phyloP scores from a whole-genome alignment of 805 yeast species.

The Tetrapisispora fleetii region DNA sequence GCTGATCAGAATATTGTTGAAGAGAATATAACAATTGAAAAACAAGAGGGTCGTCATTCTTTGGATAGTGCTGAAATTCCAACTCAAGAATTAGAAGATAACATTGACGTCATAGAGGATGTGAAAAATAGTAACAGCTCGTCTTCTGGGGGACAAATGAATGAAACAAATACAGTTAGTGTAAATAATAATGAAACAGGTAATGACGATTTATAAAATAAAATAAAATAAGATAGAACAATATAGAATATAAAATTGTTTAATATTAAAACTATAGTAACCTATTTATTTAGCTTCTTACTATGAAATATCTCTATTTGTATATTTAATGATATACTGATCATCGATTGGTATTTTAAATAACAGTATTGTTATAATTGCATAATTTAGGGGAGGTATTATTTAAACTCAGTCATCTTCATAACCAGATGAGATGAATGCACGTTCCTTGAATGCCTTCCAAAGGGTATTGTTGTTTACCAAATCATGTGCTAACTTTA shows the following conservation, averaged over 20 bases:
- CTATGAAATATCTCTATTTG: too few relatives aligned
- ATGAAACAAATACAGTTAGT: background rate
- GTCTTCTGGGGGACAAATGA: background rate
- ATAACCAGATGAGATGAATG: conserved; percentile 58
- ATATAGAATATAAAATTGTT: too few relatives aligned
- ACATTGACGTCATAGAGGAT: background rate
- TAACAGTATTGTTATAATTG: background rate
- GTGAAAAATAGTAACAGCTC: background rate
- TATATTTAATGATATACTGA: too few relatives aligned
- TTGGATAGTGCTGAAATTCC: background rate
- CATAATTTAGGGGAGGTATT: background rate
- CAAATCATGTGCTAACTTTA: conserved; percentile 44
- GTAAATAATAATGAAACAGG: background rate
- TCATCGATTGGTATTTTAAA: background rate
- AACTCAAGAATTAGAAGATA: background rate
- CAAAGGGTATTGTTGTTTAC: conserved; percentile 45
- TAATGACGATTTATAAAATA: background rate
- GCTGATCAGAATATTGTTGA: background rate
- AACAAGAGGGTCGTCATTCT: background rate
- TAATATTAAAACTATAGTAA: too few relatives aligned
- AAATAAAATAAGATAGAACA: background rate
- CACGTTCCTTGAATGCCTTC: conserved; percentile 45
- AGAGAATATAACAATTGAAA: too few relatives aligned
- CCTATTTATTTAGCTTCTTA: background rate
- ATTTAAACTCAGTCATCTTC: conserved; percentile 31